Percentiles rank a stretch among this genome's conserved stretches.
Evolutionary conservation across 2,329 filamentous ascomycete genomes (phyloP).

Genomic region (Xylaria sp.): DNA sequence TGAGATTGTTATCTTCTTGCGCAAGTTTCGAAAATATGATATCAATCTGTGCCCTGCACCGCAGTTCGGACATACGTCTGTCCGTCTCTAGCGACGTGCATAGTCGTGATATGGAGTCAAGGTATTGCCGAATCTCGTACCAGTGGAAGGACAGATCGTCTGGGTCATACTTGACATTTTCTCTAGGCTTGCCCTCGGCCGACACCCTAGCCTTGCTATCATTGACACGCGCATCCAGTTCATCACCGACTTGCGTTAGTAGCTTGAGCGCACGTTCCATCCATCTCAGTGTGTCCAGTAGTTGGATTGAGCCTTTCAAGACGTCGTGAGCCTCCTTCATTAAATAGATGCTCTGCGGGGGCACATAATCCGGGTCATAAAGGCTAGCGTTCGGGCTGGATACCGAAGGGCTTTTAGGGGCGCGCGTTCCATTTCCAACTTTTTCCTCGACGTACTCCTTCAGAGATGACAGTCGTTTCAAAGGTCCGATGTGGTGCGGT

Average conservation of each 20-base stretch:
- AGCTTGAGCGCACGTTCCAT: conserved; percentile 60
- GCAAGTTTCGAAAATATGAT: conserved; percentile 63
- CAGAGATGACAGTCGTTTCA: conserved; percentile 45
- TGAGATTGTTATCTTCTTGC: conserved; percentile 61
- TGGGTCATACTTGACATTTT: conserved; percentile 39
- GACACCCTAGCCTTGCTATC: conserved; percentile 39
- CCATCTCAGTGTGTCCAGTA: conserved; percentile 60
- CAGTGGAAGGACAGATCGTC: conserved; percentile 54
- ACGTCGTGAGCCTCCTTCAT: conserved; percentile 62
- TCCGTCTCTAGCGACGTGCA: conserved; percentile 60
- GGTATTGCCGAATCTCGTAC: conserved; percentile 60
- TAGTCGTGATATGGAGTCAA: conserved; percentile 54
- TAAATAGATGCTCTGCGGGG: conserved; percentile 58
- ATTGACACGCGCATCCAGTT: conserved; percentile 51
- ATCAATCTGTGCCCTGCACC: conserved; percentile 60
- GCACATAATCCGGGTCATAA: conserved; percentile 50
- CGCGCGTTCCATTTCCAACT: conserved; percentile 33
- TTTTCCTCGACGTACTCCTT: conserved; percentile 46
- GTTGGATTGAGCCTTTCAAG: conserved; percentile 57
- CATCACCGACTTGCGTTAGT: conserved; percentile 57
- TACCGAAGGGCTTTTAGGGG: conserved; percentile 16
- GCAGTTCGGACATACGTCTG: conserved; percentile 58
- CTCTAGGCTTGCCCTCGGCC: conserved; percentile 27
- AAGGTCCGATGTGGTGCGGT: conserved; percentile 39
- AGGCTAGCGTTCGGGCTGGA: conserved; percentile 28